Conservation (phyloP, 345 rosid genomes). For the Draba incana region DNA sequence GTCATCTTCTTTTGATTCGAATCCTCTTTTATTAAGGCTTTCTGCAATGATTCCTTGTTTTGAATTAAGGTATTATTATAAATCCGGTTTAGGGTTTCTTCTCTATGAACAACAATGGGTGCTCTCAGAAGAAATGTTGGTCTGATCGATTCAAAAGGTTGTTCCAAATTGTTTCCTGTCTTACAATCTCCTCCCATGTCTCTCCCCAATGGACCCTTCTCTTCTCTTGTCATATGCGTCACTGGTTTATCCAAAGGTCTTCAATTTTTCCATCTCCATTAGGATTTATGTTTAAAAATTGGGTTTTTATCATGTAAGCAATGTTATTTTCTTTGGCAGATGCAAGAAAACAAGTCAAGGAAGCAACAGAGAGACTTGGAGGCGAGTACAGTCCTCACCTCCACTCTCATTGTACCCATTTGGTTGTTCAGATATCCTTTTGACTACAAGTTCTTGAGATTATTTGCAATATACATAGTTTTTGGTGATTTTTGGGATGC, state of each 20-base stretch:
- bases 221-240: constrained; percentile 80
- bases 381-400: constrained; percentile 83
- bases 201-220: constrained; percentile 59
- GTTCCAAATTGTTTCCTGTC: constrained; percentile 72
- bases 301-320: not conserved
- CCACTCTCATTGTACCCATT: constrained; percentile 87
- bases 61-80: constrained; percentile 23
- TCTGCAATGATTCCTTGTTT: constrained; percentile 42
- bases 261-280: too few relatives aligned
- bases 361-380: constrained; percentile 88
- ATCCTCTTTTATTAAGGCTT: constrained; percentile 29
- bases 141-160: constrained; percentile 70
- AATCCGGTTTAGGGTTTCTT: constrained; percentile 12
- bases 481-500: constrained; percentile 38
- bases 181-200: constrained; percentile 48
- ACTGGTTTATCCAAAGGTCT: constrained; percentile 90
- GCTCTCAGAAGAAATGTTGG: constrained; percentile 57
- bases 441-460: constrained; percentile 3
- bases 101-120: constrained; percentile 45
- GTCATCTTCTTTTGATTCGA: constrained; percentile 23
- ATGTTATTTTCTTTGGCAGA: constrained; percentile 48
- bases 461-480: not conserved
- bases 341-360: constrained; percentile 93
- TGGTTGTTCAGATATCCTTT: constrained; percentile 97
- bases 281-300: not conserved